phyloP scores from a whole-genome alignment of 176 grass and related monocot species.

The Carex pumila region DNA sequence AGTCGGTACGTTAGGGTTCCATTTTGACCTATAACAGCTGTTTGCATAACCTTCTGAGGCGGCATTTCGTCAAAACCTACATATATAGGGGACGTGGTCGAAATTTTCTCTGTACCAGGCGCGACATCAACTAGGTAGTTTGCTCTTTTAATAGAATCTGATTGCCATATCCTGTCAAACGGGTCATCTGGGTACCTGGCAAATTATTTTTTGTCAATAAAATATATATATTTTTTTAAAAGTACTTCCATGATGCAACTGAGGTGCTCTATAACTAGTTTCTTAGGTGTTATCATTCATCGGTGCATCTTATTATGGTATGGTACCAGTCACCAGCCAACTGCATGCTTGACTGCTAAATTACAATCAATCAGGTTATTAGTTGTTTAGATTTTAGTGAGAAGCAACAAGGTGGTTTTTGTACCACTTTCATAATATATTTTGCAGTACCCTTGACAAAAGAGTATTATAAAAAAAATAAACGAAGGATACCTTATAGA shows the following conservation, averaged over 20 bases:
- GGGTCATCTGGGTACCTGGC: constrained; percentile 89
- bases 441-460: not conserved
- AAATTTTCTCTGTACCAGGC: constrained; percentile 73
- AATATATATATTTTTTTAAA: not conserved
- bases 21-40: constrained; percentile 79
- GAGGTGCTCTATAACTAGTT: not conserved
- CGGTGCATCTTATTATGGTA: not conserved
- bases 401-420: not conserved
- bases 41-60: constrained; percentile 95
- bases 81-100: constrained; percentile 57
- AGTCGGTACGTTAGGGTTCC: constrained; percentile 88
- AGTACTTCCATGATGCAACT: not conserved
- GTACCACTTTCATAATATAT: not conserved
- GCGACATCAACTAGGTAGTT: constrained; percentile 97
- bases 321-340: not conserved
- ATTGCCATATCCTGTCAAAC: constrained; percentile 98
- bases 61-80: constrained; percentile 51
- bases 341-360: not conserved
- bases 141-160: constrained; percentile 62
- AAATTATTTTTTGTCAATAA: not conserved
- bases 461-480: not conserved
- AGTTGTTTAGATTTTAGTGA: not conserved
- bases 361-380: not conserved
- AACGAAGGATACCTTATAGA: constrained; percentile 52
- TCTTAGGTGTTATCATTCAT: not conserved